Evolutionary conservation across 192 early-diverging fungal species (phyloP).

Genomic region (Coemansia sp.): DNA sequence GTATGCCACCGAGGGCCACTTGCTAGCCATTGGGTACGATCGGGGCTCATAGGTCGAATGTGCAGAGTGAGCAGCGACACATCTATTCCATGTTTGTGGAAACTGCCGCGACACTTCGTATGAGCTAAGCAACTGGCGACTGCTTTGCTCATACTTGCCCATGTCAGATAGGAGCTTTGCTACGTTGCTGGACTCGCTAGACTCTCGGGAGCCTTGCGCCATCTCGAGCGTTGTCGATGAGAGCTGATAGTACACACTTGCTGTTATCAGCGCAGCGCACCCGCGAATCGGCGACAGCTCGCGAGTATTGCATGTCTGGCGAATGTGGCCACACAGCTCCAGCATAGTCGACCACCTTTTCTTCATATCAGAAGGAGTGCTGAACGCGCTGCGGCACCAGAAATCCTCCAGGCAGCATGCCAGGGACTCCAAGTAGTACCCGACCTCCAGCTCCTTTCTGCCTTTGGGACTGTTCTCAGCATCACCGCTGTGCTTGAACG

Average conservation of each 20-base stretch:
- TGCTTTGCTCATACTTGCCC: constrained; percentile 26
- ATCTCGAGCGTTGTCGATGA: constrained; percentile 20
- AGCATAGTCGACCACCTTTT: constrained; percentile 53
- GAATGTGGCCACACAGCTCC: constrained; percentile 40
- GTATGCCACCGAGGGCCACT: constrained; percentile 48
- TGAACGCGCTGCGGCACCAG: constrained; percentile 39
- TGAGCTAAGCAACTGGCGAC: constrained; percentile 26
- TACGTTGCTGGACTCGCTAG: constrained; percentile 14
- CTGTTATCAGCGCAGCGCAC: constrained; percentile 34
- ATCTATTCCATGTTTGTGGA: constrained; percentile 45
- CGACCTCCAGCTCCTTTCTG: constrained; percentile 34
- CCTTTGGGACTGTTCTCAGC: constrained; percentile 35
- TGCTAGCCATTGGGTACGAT: constrained; percentile 29
- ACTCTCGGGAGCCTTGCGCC: constrained; percentile 4
- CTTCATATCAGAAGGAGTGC: constrained; percentile 26
- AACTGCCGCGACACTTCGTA: constrained; percentile 29
- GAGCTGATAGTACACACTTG: constrained; percentile 46
- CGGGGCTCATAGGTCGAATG: constrained; percentile 39
- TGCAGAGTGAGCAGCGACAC: constrained; percentile 14
- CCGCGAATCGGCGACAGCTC: constrained; percentile 33
- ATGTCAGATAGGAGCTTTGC: constrained; percentile 27
- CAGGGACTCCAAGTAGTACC: constrained; percentile 52
- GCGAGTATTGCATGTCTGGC: constrained; percentile 19
- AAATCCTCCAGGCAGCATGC: constrained; percentile 53
- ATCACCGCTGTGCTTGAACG: constrained; percentile 51